These are phyloP conservation scores for Cordyceps farinosa DNA, from an alignment of 2,329 filamentous ascomycete genomes.

Conservation along the genomic window DNA sequence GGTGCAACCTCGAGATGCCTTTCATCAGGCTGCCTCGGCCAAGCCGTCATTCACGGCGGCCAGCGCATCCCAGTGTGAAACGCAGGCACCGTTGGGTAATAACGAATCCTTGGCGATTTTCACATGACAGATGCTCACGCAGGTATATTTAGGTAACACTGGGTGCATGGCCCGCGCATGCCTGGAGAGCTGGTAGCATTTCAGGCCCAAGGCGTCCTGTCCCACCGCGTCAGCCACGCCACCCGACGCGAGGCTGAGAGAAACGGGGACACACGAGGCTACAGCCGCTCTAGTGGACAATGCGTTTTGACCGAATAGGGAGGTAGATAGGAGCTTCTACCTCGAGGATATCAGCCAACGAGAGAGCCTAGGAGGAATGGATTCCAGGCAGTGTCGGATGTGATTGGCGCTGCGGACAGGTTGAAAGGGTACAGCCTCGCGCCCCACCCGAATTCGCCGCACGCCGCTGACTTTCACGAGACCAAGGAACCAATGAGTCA, in stretches of 20 bases:
- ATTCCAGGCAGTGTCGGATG: not conserved
- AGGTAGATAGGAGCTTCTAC: not conserved
- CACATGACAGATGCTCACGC: not conserved
- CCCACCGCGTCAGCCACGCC: constrained; percentile 2
- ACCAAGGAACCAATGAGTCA: constrained; percentile 15
- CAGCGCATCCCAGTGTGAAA: not conserved
- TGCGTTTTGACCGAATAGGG: not conserved
- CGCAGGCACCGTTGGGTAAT: not conserved
- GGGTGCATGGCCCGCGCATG: not conserved
- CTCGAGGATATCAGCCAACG: not conserved
- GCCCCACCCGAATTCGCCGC: constrained; percentile 2
- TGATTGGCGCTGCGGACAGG: not conserved
- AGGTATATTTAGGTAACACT: not conserved
- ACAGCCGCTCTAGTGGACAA: not conserved
- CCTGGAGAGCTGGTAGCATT: constrained; percentile 11
- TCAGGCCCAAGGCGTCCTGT: not conserved
- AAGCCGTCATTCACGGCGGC: not conserved
- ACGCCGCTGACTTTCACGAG: not conserved
- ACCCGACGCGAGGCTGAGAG: constrained; percentile 3
- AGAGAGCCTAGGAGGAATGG: not conserved
- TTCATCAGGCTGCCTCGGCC: not conserved
- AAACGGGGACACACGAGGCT: not conserved
- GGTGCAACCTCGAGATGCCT: not conserved
- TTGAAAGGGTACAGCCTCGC: constrained; percentile 1
- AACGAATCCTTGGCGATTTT: not conserved